These are phyloP conservation scores for Apophysomyces sp. DNA, from an alignment of 371 early-diverging fungal genomes.

Conservation along the genomic window DNA sequence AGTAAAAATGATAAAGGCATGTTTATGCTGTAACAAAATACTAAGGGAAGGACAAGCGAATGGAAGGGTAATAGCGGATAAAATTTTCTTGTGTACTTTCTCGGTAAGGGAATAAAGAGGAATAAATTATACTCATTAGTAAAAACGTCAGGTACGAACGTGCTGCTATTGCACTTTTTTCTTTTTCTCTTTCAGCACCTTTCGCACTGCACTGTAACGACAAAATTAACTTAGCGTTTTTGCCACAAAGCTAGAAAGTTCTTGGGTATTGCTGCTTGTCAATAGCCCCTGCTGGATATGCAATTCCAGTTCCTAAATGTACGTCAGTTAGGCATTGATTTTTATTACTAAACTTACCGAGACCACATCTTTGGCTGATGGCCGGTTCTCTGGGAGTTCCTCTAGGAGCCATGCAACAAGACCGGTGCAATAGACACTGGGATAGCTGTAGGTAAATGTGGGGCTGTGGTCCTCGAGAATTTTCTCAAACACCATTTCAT, in stretches of 20 bases:
- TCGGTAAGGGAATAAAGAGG: too few species aligned
- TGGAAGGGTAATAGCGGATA: too few species aligned
- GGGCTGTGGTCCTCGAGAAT: slow-evolving; percentile 43
- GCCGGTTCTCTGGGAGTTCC: slow-evolving; percentile 34
- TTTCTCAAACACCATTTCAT: slow-evolving; percentile 34
- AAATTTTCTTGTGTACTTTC: too few species aligned
- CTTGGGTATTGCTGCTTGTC: slow-evolving; percentile 25
- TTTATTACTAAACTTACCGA: slow-evolving; percentile 19
- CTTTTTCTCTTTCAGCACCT: neutral
- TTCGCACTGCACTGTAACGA: too few species aligned
- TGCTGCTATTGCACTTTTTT: neutral
- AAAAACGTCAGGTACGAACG: too few species aligned
- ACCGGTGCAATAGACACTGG: slow-evolving; percentile 44
- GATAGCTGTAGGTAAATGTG: slow-evolving; percentile 45
- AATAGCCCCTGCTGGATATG: slow-evolving; percentile 41
- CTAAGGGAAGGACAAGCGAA: too few species aligned
- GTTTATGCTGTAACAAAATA: too few species aligned
- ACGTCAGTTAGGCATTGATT: neutral
- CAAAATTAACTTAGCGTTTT: slow-evolving; percentile 17
- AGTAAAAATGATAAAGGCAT: too few species aligned
- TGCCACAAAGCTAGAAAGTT: slow-evolving; percentile 26
- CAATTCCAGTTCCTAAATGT: slow-evolving; percentile 35
- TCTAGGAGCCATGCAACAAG: slow-evolving; percentile 52
- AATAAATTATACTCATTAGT: too few species aligned
- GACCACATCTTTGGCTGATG: slow-evolving; percentile 35